Evolutionary conservation across 371 early-diverging fungal genomes (phyloP).

Genomic region (Phascolomyces articulosus): DNA sequence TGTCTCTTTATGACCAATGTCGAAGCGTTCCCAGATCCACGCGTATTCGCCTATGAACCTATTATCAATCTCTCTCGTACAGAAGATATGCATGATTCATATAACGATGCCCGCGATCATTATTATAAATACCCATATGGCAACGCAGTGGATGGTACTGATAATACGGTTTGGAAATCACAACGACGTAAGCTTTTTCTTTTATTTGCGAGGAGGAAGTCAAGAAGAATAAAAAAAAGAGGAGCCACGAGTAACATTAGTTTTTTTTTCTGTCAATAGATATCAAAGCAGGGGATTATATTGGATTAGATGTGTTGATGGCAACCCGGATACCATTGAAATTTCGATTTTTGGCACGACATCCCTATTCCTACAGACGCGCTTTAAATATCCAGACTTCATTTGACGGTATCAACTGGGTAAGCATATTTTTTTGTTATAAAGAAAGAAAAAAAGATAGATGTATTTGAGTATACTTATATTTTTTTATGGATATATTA

Average conservation of each 20-base stretch:
- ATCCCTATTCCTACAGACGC: conserved; percentile 37
- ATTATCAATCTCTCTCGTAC: conserved; percentile 45
- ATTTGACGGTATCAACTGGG: conserved; percentile 49
- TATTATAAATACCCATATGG: conserved; percentile 42
- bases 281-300: conserved; percentile 58
- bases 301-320: conserved; percentile 64
- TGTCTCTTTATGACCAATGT: conserved; percentile 64
- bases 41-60: conserved; percentile 55
- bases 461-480: not conserved
- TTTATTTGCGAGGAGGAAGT: not conserved
- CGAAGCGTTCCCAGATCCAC: conserved; percentile 49
- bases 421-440: conserved; percentile 23
- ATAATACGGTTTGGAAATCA: conserved; percentile 47
- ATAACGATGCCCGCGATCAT: conserved; percentile 36
- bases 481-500: not conserved
- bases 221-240: conserved; percentile 18
- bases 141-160: conserved; percentile 56
- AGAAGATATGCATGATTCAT: conserved; percentile 53
- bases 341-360: conserved; percentile 45
- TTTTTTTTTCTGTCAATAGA: conserved; percentile 20
- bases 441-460: not conserved
- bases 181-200: conserved; percentile 28
- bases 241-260: no score
- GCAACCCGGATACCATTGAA: conserved; percentile 52
- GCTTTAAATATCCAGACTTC: conserved; percentile 41